Base-by-base conservation (phyloP, 2,329 filamentous ascomycete genomes). In the Fusarium siculi region DNA sequence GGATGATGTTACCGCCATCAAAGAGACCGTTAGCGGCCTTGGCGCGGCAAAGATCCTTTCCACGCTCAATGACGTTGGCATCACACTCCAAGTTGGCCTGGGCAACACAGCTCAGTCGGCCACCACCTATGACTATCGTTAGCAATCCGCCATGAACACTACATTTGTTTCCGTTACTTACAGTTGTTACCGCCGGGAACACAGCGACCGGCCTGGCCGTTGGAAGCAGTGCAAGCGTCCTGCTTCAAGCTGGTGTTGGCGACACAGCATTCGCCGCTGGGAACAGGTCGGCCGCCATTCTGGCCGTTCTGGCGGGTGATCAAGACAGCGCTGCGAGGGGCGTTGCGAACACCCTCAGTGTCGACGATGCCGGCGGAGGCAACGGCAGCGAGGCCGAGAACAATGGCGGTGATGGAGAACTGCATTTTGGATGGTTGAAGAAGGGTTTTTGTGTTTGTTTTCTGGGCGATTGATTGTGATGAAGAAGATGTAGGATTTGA, bases 191-290 rank as follows among this genome's bases (percentile, higher is more conserved):
- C 63, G n/a, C 63, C 61, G 4, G 63, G 63, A 16, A 66, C 63
- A 0, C 63, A 66, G 8, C 63, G 63, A 43, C 63, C 63, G 5
- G 43, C 25, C 10, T 66, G 61, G 7, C 63, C 63, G 2, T 46
- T 23, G 8, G 50, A 53, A 15, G 39, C 42, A 12, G 50, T 66
- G 61, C 63, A 66, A 39, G 63, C 37, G 19, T 66, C 63, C 37
- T 66, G 63, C 61, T 66, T 66, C 37, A 66, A 32, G 43, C 61
- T 66, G 15, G 63, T 66, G 43, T 66, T 66, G 63, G 63, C 63
- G 7, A 66, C 50, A 40, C 63, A 66, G 32, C 63, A 66, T 28
- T 36, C 15, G 10, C 63, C 61, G 19, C 39, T 65, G 28, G 61
- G 50, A 5, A 66, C 63, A 59, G 63, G 63, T 23, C 61, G 61